Base-by-base conservation (phyloP, 176 grass and related monocot species). In the Carex cristatella region DNA sequence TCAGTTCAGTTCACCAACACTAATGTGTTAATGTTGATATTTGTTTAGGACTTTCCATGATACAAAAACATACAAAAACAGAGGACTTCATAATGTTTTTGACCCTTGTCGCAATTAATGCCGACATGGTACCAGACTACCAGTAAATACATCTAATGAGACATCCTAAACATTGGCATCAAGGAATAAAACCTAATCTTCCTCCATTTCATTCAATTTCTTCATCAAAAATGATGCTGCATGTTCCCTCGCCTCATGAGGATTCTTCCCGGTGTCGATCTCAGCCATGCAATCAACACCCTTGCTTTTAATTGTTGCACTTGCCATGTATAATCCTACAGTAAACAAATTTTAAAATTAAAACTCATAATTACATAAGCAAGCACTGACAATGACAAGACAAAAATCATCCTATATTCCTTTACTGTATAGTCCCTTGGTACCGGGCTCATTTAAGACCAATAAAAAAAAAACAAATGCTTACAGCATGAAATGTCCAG, bases 311-410 rank as follows among this genome's bases (percentile, higher is more conserved):
- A 83, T 4, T 18, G 7, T 55, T 10, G 64, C 81, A 83, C 2
- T 31, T 83, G 81, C 81, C 46, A 67, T 69, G 46, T 56, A 83
- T 12, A 37, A 67, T 55, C 40, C 81, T 83, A 83, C 37, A 54
- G 1, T 32, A 33, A 15, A 18, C 8, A 51, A 51, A 49, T 10
- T 49, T 32, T 9, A 49, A 10, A 10, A 10, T 49, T 16, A 55
- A 83, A 32, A 55, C 28, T 18, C 44, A 2, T 13, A 13, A 75
- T 51, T 10, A 51, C 4, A 5, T 13, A 53, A 14, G n/a, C 11
- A 53, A 30, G n/a, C 71, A 54, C 23, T 10, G 6, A 58, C 5
- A 6, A 37, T 10, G 6, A 58, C 5, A 6, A 58, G 58, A 79
- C 48, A 79, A 57, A 32, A 53, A 54, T 16, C 13, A 48, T 23